Base-by-base conservation (phyloP, 805 yeast species). In the Zygoascus bituminiphila region DNA sequence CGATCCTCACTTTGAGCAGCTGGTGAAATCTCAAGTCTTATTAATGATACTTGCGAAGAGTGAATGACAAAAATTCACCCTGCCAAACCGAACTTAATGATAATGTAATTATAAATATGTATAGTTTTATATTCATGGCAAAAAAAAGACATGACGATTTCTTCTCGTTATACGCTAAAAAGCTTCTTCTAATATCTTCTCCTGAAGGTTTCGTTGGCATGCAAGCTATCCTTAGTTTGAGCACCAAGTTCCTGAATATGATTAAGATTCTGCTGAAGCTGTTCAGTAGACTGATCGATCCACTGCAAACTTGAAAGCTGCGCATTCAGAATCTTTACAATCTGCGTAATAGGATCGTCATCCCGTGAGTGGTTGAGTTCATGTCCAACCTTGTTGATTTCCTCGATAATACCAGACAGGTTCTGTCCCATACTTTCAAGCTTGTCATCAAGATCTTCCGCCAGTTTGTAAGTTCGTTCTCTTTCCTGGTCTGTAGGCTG, bases 251-350 rank as follows among this genome's bases (percentile, higher is more conserved):
- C 9, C 20, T 61, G 61, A 37, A 63, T 59, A 22, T 57, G 53
- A 29, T 74, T 77, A 51, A 93, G 64, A 64, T 86, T 84, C 33
- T 76, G 75, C 62, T 83, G 86, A 57, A 93, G 72, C 21, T 70
- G 70, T 17, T 74, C 74, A 46, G 95, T 87, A 53, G 81, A 78
- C 53, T 74, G 75, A 61, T 93, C 96, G 49, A 93, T 77, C 74
- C 89, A 88, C 62, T 82, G 88, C 67, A 93, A 74, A 53, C 95
- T 87, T 53, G 89, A 93, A 65, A 93, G 71, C 64, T 93, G 98
- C 42, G 87, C 79, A 62, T 91, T 89, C 61, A 93, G 75, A 54
- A 93, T 72, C 63, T 80, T 82, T 25, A 93, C 82, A 53, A 91
- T 77, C 48, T 68, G 72, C 1, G 72, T 62, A 12, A 70, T 53